phyloP scores from a whole-genome alignment of 495 filamentous ascomycete genomes.

The Penicillium egyptiacum region DNA sequence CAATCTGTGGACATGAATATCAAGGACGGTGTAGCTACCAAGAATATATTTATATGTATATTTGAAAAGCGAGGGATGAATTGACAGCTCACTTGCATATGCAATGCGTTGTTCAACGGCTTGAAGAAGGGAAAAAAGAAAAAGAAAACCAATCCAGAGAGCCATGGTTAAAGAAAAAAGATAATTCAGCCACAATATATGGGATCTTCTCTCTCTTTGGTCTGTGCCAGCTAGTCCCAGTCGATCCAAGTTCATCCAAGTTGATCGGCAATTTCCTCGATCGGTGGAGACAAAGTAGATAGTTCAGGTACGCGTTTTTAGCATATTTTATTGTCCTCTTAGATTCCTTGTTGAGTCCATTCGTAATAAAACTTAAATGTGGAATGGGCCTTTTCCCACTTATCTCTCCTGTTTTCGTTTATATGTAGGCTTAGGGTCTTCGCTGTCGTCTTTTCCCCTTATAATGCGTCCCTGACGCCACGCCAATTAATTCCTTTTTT shows the following conservation, averaged over 20 bases:
- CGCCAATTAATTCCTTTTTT: not conserved
- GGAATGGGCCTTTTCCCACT: not conserved
- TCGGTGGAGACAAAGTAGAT: conserved; percentile 18
- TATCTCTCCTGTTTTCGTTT: not conserved
- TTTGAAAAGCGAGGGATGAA: not conserved
- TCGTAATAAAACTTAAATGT: conserved; percentile 4
- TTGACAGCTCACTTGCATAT: conserved; percentile 15
- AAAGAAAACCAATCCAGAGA: not conserved
- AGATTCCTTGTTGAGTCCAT: not conserved
- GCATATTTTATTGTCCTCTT: not conserved
- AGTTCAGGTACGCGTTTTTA: conserved; percentile 6
- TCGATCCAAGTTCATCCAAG: conserved; percentile 23
- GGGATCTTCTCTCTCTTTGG: not conserved
- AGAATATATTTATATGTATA: no score
- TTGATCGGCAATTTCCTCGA: conserved; percentile 16
- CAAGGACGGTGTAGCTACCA: conserved; percentile 3
- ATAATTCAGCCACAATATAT: conserved; percentile 11
- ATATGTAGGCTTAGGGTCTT: conserved; percentile 7
- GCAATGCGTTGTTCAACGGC: not conserved
- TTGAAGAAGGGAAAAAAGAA: not conserved
- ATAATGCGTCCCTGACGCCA: conserved; percentile 4
- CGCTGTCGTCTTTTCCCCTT: not conserved
- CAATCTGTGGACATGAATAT: not conserved
- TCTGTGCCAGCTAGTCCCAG: conserved; percentile 7
- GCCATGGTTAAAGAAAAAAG: conserved; percentile 10